Evolutionary conservation across 495 filamentous ascomycete species (phyloP).

Genomic region (Lasiosphaeria hispida): DNA sequence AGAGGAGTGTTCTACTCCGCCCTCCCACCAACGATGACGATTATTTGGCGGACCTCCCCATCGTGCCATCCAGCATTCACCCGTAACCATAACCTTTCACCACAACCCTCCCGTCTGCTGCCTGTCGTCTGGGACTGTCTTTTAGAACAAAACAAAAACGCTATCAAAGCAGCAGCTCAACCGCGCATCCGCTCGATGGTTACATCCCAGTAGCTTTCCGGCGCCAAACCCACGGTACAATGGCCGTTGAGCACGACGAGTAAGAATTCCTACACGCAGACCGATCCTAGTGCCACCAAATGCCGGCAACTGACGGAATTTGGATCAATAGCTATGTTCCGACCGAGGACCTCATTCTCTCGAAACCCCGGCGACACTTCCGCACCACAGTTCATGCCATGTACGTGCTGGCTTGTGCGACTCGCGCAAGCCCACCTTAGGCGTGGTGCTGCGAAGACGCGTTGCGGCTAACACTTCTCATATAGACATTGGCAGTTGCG

Average conservation of each 20-base stretch:
- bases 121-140: background rate
- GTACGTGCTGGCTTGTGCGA: slow-evolving; percentile 47
- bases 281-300: background rate
- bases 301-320: background rate
- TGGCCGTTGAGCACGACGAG: slow-evolving; percentile 54
- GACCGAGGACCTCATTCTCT: slow-evolving; percentile 57
- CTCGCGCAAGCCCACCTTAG: slow-evolving; percentile 1
- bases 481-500: slow-evolving; percentile 89
- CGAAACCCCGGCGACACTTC: slow-evolving; percentile 70
- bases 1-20: slow-evolving; percentile 13
- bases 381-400: slow-evolving; percentile 69
- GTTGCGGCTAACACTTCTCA: slow-evolving; percentile 7
- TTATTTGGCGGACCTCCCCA: slow-evolving; percentile 11
- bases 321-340: slow-evolving; percentile 34
- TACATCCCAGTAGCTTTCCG: slow-evolving; percentile 23
- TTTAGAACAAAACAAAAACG: too few species aligned
- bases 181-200: slow-evolving; percentile 23
- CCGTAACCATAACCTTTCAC: background rate
- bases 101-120: too few species aligned
- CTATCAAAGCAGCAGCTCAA: background rate
- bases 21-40: slow-evolving; percentile 16
- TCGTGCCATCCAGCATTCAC: background rate
- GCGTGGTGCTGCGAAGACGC: slow-evolving; percentile 1
- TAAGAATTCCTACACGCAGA: slow-evolving; percentile 28
- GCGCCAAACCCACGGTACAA: slow-evolving; percentile 33